Evolutionary conservation across 164 flowering plant genomes (phyloP).

Genomic region (Umbellularia californica): DNA sequence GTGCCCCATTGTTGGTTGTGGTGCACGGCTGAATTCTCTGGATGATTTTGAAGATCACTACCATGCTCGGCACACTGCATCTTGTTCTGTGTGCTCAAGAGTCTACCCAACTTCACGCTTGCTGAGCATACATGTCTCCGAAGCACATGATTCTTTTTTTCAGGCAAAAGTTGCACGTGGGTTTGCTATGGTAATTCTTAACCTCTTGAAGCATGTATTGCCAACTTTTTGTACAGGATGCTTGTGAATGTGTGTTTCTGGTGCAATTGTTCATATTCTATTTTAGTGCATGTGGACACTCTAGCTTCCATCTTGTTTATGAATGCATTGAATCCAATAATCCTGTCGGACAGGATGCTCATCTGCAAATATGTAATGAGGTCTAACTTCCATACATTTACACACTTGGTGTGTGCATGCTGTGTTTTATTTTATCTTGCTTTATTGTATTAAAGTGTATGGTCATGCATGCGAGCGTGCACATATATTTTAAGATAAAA

Average conservation of each 20-base stretch:
- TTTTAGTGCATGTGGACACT: too few relatives aligned
- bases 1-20: slow-evolving; percentile 92
- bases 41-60: slow-evolving; percentile 92
- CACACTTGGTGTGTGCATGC: too few relatives aligned
- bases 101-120: slow-evolving; percentile 84
- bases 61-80: slow-evolving; percentile 77
- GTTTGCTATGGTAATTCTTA: slow-evolving; percentile 60
- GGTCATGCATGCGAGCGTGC: too few relatives aligned
- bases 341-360: background rate
- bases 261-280: background rate
- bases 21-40: slow-evolving; percentile 55
- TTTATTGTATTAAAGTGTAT: too few relatives aligned
- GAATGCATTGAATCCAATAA: background rate
- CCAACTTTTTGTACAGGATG: background rate
- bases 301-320: too few relatives aligned
- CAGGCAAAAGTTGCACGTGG: slow-evolving; percentile 97
- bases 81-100: slow-evolving; percentile 91
- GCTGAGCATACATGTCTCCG: slow-evolving; percentile 93
- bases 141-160: slow-evolving; percentile 93
- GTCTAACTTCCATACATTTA: too few relatives aligned
- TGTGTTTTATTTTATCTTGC: too few relatives aligned
- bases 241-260: background rate
- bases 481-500: too few relatives aligned
- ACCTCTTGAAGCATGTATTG: background rate
- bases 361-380: background rate